Conservation (phyloP, 1,284 basidiomycete genomes). For the Cutaneotrichosporon sp. region DNA sequence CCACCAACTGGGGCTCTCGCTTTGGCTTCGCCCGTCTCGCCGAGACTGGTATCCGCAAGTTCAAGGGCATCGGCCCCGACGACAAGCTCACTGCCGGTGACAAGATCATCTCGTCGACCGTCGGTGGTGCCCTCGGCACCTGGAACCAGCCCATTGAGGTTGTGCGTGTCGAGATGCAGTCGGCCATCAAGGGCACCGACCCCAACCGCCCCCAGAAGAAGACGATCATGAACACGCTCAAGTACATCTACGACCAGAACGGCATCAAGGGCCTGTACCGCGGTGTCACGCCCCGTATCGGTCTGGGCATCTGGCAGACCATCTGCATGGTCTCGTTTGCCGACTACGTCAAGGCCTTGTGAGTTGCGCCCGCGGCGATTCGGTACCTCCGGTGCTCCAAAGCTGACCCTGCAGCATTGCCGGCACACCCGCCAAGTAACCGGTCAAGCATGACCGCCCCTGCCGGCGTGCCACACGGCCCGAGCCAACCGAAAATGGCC, state of each 20-base stretch:
- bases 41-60: slow-evolving; percentile 70
- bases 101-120: slow-evolving; percentile 82
- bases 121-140: slow-evolving; percentile 90
- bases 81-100: slow-evolving; percentile 73
- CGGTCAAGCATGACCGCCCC: not conserved
- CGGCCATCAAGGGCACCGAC: slow-evolving; percentile 76
- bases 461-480: not conserved
- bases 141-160: slow-evolving; percentile 99
- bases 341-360: slow-evolving; percentile 63
- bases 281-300: slow-evolving; percentile 94
- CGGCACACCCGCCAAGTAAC: not conserved
- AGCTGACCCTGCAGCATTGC: slow-evolving; percentile 4
- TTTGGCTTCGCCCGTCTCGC: slow-evolving; percentile 96
- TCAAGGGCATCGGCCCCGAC: slow-evolving; percentile 57
- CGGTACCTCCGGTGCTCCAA: not conserved
- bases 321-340: slow-evolving; percentile 97
- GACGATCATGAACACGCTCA: slow-evolving; percentile 84
- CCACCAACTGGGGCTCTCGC: slow-evolving; percentile 99
- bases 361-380: not conserved
- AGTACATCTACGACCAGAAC: slow-evolving; percentile 92
- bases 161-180: slow-evolving; percentile 75
- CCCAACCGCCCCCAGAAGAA: slow-evolving; percentile 77
- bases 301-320: slow-evolving; percentile 58
- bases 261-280: slow-evolving; percentile 96
- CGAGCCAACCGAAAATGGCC: no score